Evolutionary conservation across 148 eudicot species (phyloP), one percentile per base, ranked within the genome.

Genomic region (Rhododendron simsii): DNA sequence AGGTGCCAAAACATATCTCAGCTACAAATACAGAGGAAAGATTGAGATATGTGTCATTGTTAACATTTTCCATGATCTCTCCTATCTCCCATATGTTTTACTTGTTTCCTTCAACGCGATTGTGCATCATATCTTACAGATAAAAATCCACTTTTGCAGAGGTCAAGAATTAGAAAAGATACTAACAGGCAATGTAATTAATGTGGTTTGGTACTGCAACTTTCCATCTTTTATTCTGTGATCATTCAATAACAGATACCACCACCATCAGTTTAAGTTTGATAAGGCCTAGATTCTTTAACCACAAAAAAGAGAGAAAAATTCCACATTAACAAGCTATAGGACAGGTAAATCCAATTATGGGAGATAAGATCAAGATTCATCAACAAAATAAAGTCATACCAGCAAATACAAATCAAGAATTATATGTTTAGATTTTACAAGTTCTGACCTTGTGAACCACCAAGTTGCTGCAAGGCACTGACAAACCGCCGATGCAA

Each of bases 401-500:
- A 30, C 18, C 14, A 33, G 47, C 15, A 71, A 69, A 69, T 55
- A 21, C 63, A 74, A 48, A 47, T 20, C 61, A 84, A 48, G 80
- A 71, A 16, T 21, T 11, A 26, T n/a, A 65, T 65, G 28, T 12
- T 33, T 26, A 26, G 4, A 67, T 1, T 71, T 21, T 82, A 71
- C 48, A 80, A 88, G 87, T 59, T 82, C 89, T 81, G 47, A 96
- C 98, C 98, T 92, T 96, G 96, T 26, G 96, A 76, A 83, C 98
- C 98, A 39, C 98, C 98, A 84, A 96, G 98, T 65, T 92, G 90
- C 79, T 95, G 90, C 87, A 96, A 84, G 86, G 98, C 98, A 86
- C 88, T 88, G 45, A 96, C 91, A 77, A 96, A 96, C 81, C 89
- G 85, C 57, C 96, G 92, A 80, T 96, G 98, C 92, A 96, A 84